Base-by-base conservation (phyloP, 805 yeast genomes). In the Clavispora asparagi region DNA sequence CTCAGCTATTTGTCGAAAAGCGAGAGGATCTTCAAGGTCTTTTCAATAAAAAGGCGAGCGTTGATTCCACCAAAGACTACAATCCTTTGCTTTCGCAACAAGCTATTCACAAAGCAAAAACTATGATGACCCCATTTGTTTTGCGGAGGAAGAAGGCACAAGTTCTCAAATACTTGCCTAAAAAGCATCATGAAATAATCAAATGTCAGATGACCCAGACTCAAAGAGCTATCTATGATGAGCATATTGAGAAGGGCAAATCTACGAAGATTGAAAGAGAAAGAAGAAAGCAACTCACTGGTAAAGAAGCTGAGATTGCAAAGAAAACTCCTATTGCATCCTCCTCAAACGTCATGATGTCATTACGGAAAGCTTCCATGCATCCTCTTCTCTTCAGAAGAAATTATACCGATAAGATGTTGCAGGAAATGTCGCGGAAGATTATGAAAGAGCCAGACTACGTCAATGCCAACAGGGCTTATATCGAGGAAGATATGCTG, bases 121-220 rank as follows among this genome's bases (percentile, higher is more conserved):
- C 94, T 6, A 92, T 94, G 97, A 92, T 94, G 98, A 86, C 95
- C 2, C 99, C 99, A 4, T 94, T 94, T 69, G 92, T 94, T 8
- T 71, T 94, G 58, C 78, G 99, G 65, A 82, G 99, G 63, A 85
- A 84, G 61, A 94, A 94, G 68, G 87, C 80, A 46, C 97, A 92
- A 65, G 99, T 94, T 7, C 76, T 94, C 64, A 81, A 87, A 60
- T 92, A 94, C 61, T 71, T 94, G 48, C 99, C 99, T 1, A 74
- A 77, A 28, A 94, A 94, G 61, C 67, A 71, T 45, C 88, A 84
- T 48, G 68, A 67, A 39, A 76, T 86, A 32, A 80, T 78, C 43
- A 74, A 73, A 52, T 90, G 97, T 64, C 82, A 78, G 1, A 68
- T 90, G 74, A 68, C 76, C 4, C 67, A 66, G 6, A 64, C 63